Conservation (phyloP, 2,329 filamentous ascomycete genomes). For the Diaporthe batatas region DNA sequence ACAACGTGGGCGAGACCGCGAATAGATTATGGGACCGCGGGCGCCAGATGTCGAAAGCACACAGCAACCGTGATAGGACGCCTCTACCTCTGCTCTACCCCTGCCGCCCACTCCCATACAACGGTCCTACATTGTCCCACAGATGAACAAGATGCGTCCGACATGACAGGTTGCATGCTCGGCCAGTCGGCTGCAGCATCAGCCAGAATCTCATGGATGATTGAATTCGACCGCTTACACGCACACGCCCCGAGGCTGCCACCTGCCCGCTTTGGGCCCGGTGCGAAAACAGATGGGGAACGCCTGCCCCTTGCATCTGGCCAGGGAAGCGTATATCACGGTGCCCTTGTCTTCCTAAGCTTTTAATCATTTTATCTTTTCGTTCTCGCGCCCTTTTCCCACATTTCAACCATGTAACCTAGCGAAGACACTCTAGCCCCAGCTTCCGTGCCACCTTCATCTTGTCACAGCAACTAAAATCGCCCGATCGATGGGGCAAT, state of each 20-base stretch:
- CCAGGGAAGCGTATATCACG: conserved; percentile 6
- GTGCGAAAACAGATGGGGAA: not conserved
- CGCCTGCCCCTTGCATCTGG: not conserved
- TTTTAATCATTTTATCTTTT: not conserved
- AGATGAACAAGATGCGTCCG: conserved; percentile 38
- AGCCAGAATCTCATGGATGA: not conserved
- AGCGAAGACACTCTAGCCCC: conserved; percentile 8
- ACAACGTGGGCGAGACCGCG: conserved; percentile 19
- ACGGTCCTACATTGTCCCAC: conserved; percentile 21
- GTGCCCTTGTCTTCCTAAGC: not conserved
- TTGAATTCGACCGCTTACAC: not conserved
- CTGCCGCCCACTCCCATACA: not conserved
- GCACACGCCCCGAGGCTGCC: conserved; percentile 1
- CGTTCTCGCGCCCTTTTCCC: not conserved
- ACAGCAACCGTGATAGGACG: conserved; percentile 25
- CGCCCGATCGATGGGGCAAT: conserved; percentile 23
- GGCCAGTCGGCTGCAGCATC: conserved; percentile 13
- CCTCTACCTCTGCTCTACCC: not conserved
- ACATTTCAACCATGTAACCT: conserved; percentile 17
- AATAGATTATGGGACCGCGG: not conserved
- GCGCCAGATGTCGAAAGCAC: conserved; percentile 6
- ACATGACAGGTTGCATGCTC: conserved; percentile 37
- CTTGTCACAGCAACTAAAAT: conserved; percentile 12
- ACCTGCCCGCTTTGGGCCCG: conserved; percentile 2
- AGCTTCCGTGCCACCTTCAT: not conserved